Base-by-base conservation (phyloP, 2,329 filamentous ascomycete genomes). In the Penicillium occitanis region DNA sequence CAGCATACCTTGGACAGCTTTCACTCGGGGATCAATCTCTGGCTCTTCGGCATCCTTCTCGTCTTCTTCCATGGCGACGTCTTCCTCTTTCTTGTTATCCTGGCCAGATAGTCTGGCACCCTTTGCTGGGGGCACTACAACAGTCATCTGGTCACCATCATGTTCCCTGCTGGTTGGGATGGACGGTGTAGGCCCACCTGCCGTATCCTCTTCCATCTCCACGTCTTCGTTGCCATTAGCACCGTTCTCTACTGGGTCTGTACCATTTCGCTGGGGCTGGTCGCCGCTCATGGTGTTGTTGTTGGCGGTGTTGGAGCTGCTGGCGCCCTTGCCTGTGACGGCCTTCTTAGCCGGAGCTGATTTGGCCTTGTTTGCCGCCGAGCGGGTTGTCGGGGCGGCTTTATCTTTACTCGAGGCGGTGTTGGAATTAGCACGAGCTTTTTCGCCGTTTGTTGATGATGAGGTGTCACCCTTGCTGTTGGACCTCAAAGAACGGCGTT, bases 131-230 rank as follows among this genome's bases (percentile, higher is more conserved):
- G 90, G 90, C 53, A 92, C 89, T 72, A 93, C 90, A 70, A 92
- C 90, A 61, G 90, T 92, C 89, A 92, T 92, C 73, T 83, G 88
- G 72, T 91, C 90, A 73, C 85, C 88, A 74, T 92, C 88, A 82
- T 89, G 90, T 73, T 85, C 85, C 80, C 88, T 90, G 74, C 82
- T 79, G 72, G 77, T 80, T 82, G 90, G 91, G 73, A 84, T 74
- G 73, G 76, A 77, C 72, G 78, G 79, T 75, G 80, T 74, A 81
- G 80, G 77, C 74, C 76, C 76, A 76, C 85, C 84, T 72, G 81
- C 77, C 74, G 79, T 80, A 78, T 86, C 85, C 75, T 90, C 88
- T 77, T 86, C 89, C 87, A 90, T 90, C 74, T 91, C 88, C 73
- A 88, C 84, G 77, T 92, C 90, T 72, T 90, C 86, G 69, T 86